Percentiles rank a stretch among this genome's conserved stretches.
Evolutionary conservation across 2,329 filamentous ascomycete genomes (phyloP).

Genomic region (Pseudonectria foliicola): DNA sequence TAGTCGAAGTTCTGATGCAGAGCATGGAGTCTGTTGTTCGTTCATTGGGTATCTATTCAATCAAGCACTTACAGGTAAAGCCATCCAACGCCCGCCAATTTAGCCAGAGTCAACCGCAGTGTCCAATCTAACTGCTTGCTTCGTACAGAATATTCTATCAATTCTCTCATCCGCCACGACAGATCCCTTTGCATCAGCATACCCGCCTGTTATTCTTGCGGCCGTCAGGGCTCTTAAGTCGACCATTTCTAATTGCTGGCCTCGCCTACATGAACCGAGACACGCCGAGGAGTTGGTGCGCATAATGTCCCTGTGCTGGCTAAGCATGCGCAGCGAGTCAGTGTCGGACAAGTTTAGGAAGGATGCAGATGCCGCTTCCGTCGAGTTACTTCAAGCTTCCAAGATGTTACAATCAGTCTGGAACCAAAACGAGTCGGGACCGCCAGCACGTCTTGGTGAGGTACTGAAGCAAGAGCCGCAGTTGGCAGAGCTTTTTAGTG

Average conservation of each 20-base stretch:
- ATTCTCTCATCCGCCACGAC: slow-evolving; percentile 58
- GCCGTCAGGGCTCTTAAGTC: slow-evolving; percentile 47
- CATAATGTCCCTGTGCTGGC: slow-evolving; percentile 56
- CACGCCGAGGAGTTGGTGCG: slow-evolving; percentile 60
- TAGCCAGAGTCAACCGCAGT: background rate
- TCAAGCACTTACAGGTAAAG: slow-evolving; percentile 59
- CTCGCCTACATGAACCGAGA: slow-evolving; percentile 46
- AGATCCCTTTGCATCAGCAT: slow-evolving; percentile 58
- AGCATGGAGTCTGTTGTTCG: slow-evolving; percentile 43
- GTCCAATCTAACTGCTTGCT: too few relatives aligned
- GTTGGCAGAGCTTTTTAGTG: slow-evolving; percentile 24
- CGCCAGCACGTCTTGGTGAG: slow-evolving; percentile 10
- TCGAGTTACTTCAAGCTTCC: slow-evolving; percentile 13
- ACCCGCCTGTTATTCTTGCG: slow-evolving; percentile 45
- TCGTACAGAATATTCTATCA: slow-evolving; percentile 54
- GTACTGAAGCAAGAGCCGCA: slow-evolving; percentile 19
- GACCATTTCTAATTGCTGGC: slow-evolving; percentile 60
- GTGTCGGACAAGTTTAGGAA: background rate
- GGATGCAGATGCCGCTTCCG: slow-evolving; percentile 5
- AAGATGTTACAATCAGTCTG: slow-evolving; percentile 18
- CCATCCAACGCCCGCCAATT: slow-evolving; percentile 4
- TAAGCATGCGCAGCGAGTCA: slow-evolving; percentile 40
- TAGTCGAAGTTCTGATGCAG: slow-evolving; percentile 50
- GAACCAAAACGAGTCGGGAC: slow-evolving; percentile 7
- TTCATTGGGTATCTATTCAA: slow-evolving; percentile 52